phyloP scores from a whole-genome alignment of 345 rosid species.

The Cardiospermum halicacabum region DNA sequence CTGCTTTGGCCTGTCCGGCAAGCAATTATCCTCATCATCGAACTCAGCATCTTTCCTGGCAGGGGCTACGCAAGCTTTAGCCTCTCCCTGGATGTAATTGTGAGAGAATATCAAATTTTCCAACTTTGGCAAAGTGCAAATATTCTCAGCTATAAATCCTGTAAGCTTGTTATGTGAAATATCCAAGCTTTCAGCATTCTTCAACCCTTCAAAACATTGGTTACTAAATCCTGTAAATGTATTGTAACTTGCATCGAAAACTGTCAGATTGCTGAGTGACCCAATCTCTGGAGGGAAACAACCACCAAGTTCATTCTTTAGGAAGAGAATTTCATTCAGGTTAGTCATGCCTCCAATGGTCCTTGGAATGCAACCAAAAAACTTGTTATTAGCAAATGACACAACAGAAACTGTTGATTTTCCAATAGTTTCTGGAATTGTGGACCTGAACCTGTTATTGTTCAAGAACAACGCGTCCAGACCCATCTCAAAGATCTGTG shows the following conservation, averaged over 20 bases:
- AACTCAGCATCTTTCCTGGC: conserved; percentile 24
- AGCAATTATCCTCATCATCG: conserved; percentile 52
- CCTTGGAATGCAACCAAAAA: conserved; percentile 66
- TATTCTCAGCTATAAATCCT: conserved; percentile 42
- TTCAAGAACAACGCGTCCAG: conserved; percentile 73
- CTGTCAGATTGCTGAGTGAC: conserved; percentile 37
- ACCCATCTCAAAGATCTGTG: conserved; percentile 37
- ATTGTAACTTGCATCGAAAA: conserved; percentile 57
- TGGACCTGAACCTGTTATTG: conserved; percentile 62
- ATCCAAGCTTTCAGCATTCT: conserved; percentile 33
- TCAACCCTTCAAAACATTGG: conserved; percentile 27
- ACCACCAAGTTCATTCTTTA: conserved; percentile 53
- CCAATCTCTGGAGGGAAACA: conserved; percentile 74
- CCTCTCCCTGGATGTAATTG: conserved; percentile 59
- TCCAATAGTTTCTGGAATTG: conserved; percentile 63
- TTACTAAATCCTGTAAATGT: conserved; percentile 47
- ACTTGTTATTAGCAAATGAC: conserved; percentile 65
- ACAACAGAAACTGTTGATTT: conserved; percentile 51
- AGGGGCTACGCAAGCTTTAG: conserved; percentile 32
- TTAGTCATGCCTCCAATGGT: conserved; percentile 59
- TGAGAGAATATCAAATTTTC: conserved; percentile 45
- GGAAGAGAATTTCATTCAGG: conserved; percentile 55
- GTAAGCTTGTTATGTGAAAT: conserved; percentile 51
- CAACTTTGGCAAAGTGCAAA: conserved; percentile 57
- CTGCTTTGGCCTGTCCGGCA: conserved; percentile 45